Evolutionary conservation across 2,329 filamentous ascomycete species (phyloP), one percentile per base, ranked within the genome.

Genomic region (Aspergillus quadricinctus): DNA sequence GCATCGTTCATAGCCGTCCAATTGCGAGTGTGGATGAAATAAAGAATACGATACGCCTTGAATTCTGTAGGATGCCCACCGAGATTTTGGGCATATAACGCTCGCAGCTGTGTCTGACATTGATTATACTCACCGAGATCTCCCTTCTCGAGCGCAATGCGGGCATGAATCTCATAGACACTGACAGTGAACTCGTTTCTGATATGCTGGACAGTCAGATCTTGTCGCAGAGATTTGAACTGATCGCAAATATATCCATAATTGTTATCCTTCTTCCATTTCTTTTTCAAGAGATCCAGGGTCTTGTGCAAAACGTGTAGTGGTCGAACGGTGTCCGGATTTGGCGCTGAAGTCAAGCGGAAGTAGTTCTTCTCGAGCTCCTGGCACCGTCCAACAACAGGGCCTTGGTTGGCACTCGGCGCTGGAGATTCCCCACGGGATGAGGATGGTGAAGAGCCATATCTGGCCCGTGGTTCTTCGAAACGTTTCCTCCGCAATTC

Each of bases 51-150:
- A 82, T 99, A 99, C 63, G 93, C 94, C 84, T 94, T 94, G 79
- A 99, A 99, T 77, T 99, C 94, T 78, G 90, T 87, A 71, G 90
- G 86, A 75, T 92, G 92, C 69, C 93, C 94, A 71, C 90, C 90
- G 73, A 96, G 80, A 65, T 90, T 89, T 78, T 90, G 85, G 74
- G 85, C 85, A 78, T 99, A 97, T 69, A 99, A 81, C 64, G 89
- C 91, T 76, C 91, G 90, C 72, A 99, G 82, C 80, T 99, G 94
- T 69, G 94, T 97, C 81, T 99, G 94, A 78, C 94, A 99, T 83
- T 99, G 94, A 81, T 99, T 99, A 94, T 99, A 99, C 94, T 99
- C 94, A 99, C 94, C 93, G 81, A 97, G 85, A 81, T 99, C 94
- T 78, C 90, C 92, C 83, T 95, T 97, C 78, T 99, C 93, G 76